A percentile compares a stretch with the other conserved stretches of the same genome.
Evolutionary conservation across 2,329 filamentous ascomycete species (phyloP).

Genomic region (Leptographium wingfieldii): DNA sequence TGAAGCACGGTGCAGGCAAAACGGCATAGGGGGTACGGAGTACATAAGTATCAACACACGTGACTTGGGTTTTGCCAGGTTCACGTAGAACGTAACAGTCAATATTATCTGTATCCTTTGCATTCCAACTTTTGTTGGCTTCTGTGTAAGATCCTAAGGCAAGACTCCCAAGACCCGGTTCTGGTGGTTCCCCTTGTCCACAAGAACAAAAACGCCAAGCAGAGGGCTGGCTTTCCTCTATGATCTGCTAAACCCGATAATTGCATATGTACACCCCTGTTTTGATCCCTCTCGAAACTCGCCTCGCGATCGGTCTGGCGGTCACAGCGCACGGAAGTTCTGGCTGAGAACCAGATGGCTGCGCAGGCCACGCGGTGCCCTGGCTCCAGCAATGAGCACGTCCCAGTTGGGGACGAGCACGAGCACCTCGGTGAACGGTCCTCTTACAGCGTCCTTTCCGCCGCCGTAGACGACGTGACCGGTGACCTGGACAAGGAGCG

Average conservation of each 20-base stretch:
- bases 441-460: constrained; percentile 46
- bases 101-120: not conserved
- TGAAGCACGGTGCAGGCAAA: not conserved
- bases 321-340: constrained; percentile 49
- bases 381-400: constrained; percentile 29
- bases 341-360: constrained; percentile 59
- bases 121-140: not conserved
- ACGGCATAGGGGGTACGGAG: not conserved
- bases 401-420: constrained; percentile 69
- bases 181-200: not conserved
- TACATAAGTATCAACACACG: not conserved
- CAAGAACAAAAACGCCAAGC: not conserved
- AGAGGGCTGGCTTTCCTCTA: not conserved
- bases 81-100: not conserved
- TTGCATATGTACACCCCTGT: not conserved
- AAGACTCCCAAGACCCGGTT: not conserved
- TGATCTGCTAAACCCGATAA: not conserved
- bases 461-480: constrained; percentile 60
- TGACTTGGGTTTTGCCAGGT: not conserved
- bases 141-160: not conserved
- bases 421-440: constrained; percentile 68
- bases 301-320: not conserved
- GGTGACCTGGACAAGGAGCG: constrained; percentile 60
- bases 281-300: not conserved
- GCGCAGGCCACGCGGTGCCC: constrained; percentile 38